Base-by-base conservation (phyloP, 179 eudicot species). In the Spergularia azorica region DNA sequence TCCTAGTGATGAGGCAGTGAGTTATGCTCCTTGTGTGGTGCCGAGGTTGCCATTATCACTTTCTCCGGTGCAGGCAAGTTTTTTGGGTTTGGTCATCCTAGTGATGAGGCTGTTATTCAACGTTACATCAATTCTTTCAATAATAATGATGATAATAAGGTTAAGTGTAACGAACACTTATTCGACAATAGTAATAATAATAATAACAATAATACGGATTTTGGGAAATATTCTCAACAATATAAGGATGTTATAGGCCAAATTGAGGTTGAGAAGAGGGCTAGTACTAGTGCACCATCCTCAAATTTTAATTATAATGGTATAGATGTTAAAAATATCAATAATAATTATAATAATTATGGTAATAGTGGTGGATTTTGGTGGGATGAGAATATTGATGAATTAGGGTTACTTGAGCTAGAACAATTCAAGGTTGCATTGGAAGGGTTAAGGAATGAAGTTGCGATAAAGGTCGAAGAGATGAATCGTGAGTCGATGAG, bases 31-130 rank as follows among this genome's bases (percentile, higher is more conserved):
- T 67, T 79, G 32, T 79, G 78, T 59, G 78, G 77, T 48, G 61
- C 74, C 16, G 46, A 79, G 6, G 18, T 74, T 50, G 73, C 77
- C 18, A 26, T 79, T 8, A 56, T 79, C 51, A 67, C 82, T 50
- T 73, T 73, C 26, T 73, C 82, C 0, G 69, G 46, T 8, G 77
- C 77, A 2, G 78, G 82, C 10, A 79, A 79, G 57, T 69, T 79
- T 9, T 79, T 66, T 54, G 7, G 77, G 3, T 79, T 79, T 3
- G 82, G 82, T 73, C 78, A 79, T 41, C 82, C 82, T 17, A 73
- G 7, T 38, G 67, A 39, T 4, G 77, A 79, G 2, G 11, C 51
- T 5, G 68, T 73, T 14, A 12, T 79, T 36, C 38, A 36, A 0
- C 74, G 82, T 67, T 79, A 79, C 14, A 50, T 59, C 57, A 65